Evolutionary conservation across 1,284 basidiomycete genomes (phyloP).

Genomic region (Ustilago xerochloae): DNA sequence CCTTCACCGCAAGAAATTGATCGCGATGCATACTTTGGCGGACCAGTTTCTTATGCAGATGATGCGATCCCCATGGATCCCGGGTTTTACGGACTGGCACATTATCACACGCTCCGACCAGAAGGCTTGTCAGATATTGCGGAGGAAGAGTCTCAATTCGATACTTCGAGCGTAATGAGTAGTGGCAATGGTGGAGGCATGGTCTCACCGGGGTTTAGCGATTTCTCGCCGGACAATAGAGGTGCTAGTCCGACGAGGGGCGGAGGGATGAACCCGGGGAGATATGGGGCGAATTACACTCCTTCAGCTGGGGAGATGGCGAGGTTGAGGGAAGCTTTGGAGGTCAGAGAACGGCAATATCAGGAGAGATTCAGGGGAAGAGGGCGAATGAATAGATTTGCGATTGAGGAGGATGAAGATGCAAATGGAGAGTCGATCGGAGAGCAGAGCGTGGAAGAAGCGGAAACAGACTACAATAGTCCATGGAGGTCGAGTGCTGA

Average conservation of each 20-base stretch:
- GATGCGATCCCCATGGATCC: conserved; percentile 48
- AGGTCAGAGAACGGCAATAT: conserved; percentile 44
- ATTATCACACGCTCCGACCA: conserved; percentile 45
- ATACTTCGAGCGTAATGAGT: conserved; percentile 38
- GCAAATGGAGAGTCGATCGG: conserved; percentile 8
- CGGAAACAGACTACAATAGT: not conserved
- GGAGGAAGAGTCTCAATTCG: conserved; percentile 52
- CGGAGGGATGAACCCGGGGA: conserved; percentile 12
- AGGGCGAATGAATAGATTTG: conserved; percentile 6
- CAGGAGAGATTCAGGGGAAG: conserved; percentile 21
- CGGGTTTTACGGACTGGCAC: conserved; percentile 45
- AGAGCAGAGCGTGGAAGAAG: conserved; percentile 20
- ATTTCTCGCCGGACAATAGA: conserved; percentile 23
- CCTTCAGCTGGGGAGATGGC: conserved; percentile 39
- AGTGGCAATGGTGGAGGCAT: conserved; percentile 29
- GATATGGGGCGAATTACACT: conserved; percentile 22
- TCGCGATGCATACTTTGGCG: conserved; percentile 27
- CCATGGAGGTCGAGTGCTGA: conserved; percentile 21
- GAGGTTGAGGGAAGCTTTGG: conserved; percentile 38
- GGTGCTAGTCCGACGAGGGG: conserved; percentile 11
- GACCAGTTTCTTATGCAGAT: conserved; percentile 34
- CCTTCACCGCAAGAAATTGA: conserved; percentile 29
- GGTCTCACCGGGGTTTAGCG: conserved; percentile 19
- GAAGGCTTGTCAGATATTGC: conserved; percentile 60
- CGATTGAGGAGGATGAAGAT: conserved; percentile 30